Evolutionary conservation across 106 monocot species (phyloP), one percentile per base, ranked within the genome.

Genomic region (Acorus calamus): DNA sequence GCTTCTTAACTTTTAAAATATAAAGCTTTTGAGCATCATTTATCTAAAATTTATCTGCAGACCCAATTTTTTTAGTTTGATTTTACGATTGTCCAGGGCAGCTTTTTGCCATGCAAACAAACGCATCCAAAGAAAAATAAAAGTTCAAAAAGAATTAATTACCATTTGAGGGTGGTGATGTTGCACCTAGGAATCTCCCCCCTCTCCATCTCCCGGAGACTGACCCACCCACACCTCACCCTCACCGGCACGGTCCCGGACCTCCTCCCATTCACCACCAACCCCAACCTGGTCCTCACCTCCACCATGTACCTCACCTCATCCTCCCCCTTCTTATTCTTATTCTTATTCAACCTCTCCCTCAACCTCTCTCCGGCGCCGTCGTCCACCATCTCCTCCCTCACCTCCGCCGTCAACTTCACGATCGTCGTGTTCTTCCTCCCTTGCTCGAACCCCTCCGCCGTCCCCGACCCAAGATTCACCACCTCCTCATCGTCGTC

Each of bases 351-450:
- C 49, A 49, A 63, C 49, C 63, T 2, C 3, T 3, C 5, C 63
- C 28, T 63, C 12, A 63, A 14, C 13, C 63, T 63, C 3, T 5
- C 2, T 28, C 63, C 63, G 6, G 50, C 63, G 11, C 6, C 14
- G 14, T 63, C 63, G 13, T 50, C 63, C 49, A 63, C 49, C 49
- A n/a, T 49, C 8, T 13, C 13, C 6, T 11, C 28, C 63, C 50
- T 49, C 63, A 63, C 63, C 3, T 5, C 4, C 8, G 42, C 42
- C 52, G 2, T 8, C 10, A 53, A 3, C 65, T 53, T 52, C 74
- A 68, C 68, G 61, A 11, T 42, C 61, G 10, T 74, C 74, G 52
- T 53, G 10, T 74, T 68, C 74, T 63, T 74, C 47, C 47, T 49
- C 46, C 11, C 62, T 3, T 11, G 51, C 65, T 2, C 2, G 12